Conservation (phyloP, 1,284 basidiomycete genomes). For the Coniferiporia weirii region DNA sequence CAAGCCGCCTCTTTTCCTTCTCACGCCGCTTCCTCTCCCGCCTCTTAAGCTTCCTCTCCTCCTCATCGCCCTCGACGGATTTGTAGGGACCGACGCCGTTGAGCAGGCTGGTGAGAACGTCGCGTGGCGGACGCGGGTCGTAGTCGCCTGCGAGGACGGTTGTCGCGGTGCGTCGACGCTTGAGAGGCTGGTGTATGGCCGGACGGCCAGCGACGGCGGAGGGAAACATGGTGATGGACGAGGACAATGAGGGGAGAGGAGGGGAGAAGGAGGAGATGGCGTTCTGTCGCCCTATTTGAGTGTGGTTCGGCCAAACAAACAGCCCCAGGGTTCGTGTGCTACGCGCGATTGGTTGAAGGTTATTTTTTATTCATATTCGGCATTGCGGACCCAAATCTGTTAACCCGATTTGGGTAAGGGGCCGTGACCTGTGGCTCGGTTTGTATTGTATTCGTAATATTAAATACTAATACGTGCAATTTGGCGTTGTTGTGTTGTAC, state of each 20-base stretch:
- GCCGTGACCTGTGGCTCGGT: neutral
- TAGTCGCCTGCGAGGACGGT: constrained; percentile 67
- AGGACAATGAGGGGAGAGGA: neutral
- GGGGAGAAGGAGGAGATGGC: neutral
- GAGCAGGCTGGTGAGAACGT: constrained; percentile 70
- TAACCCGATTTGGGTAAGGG: neutral
- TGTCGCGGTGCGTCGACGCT: constrained; percentile 63
- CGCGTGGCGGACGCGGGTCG: constrained; percentile 58
- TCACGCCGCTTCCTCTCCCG: constrained; percentile 48
- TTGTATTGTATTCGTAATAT: neutral
- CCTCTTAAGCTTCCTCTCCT: constrained; percentile 43
- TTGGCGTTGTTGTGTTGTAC: neutral
- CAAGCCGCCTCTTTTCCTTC: constrained; percentile 32
- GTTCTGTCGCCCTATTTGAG: constrained; percentile 8
- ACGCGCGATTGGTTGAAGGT: constrained; percentile 7
- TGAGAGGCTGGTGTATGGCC: constrained; percentile 20
- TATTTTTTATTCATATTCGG: constrained; percentile 3
- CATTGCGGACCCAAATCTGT: constrained; percentile 7
- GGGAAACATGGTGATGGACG: constrained; percentile 3
- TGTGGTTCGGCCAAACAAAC: constrained; percentile 10
- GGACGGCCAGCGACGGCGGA: neutral
- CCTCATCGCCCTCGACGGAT: constrained; percentile 54
- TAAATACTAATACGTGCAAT: neutral
- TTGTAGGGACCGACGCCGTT: constrained; percentile 67
- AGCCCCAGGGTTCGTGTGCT: neutral